Conservation (phyloP, 148 eudicot genomes). For the Pharnaceum exiguum region DNA sequence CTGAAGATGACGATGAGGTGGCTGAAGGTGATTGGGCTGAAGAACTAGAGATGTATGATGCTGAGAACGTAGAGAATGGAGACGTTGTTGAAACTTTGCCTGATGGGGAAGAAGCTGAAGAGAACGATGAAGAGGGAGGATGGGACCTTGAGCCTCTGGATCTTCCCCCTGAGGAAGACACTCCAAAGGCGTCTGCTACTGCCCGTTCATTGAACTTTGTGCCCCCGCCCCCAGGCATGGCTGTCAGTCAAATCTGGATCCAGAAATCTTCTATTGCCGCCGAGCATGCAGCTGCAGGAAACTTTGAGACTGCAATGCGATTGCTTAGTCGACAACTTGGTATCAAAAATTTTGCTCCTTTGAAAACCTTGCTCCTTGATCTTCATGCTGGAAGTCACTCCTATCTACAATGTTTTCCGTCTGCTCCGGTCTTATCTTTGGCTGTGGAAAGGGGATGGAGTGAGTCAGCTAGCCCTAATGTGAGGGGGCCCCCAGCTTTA, state of each 20-base stretch:
- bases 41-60: conserved; percentile 48
- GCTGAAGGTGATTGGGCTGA: conserved; percentile 61
- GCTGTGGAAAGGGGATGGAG: conserved; percentile 87
- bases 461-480: conserved; percentile 72
- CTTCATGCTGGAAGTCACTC: conserved; percentile 80
- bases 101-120: conserved; percentile 39
- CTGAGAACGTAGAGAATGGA: conserved; percentile 36
- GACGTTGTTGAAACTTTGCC: conserved; percentile 27
- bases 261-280: conserved; percentile 90
- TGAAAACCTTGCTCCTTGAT: conserved; percentile 67
- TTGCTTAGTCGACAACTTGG: conserved; percentile 78
- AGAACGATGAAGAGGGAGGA: conserved; percentile 67
- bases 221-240: conserved; percentile 76
- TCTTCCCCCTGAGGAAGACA: conserved; percentile 81
- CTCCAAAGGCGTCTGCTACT: conserved; percentile 58
- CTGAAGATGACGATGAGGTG: conserved; percentile 60
- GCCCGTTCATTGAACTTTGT: conserved; percentile 48
- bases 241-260: conserved; percentile 88
- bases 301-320: conserved; percentile 93
- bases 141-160: conserved; percentile 95
- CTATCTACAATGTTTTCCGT: conserved; percentile 55
- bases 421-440: conserved; percentile 62
- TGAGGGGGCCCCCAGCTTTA: conserved; percentile 76
- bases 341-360: conserved; percentile 63
- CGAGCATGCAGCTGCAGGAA: conserved; percentile 94